Conservation (phyloP, 768 basidiomycete species). For the Austroboletus eburneus region DNA sequence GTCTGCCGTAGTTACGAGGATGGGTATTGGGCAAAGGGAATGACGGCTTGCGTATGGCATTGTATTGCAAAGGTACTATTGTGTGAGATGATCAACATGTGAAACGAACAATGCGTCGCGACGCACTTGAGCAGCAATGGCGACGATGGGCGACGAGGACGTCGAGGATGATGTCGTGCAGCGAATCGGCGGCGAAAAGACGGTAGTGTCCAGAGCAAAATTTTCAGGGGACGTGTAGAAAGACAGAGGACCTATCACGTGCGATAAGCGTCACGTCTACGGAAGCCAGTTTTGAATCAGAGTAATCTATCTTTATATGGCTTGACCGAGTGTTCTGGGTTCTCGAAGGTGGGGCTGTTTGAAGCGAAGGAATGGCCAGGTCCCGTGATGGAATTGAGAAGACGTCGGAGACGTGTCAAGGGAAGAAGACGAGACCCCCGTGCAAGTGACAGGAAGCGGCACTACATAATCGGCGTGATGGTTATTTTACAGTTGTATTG, state of each 20-base stretch:
- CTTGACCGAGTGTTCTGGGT: neutral
- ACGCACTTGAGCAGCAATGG: conserved; percentile 14
- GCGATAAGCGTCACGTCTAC: neutral
- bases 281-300: no score
- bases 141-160: no score
- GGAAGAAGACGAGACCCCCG: conserved; percentile 32
- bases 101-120: conserved; percentile 15
- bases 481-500: neutral
- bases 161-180: neutral
- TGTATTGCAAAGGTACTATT: conserved; percentile 13
- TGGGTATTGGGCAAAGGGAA: neutral
- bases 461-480: conserved; percentile 24
- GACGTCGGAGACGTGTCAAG: conserved; percentile 36
- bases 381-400: conserved; percentile 34
- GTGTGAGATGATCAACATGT: conserved; percentile 7
- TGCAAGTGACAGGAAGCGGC: conserved; percentile 42
- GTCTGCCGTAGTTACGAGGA: neutral
- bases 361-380: neutral
- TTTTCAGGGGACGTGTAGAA: neutral
- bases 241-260: neutral
- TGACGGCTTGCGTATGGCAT: neutral
- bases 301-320: conserved; percentile 14
- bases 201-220: neutral
- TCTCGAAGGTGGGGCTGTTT: neutral
- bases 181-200: conserved; percentile 8